Evolutionary conservation across 345 rosid species (phyloP).

Genomic region (Citrus trifoliata): DNA sequence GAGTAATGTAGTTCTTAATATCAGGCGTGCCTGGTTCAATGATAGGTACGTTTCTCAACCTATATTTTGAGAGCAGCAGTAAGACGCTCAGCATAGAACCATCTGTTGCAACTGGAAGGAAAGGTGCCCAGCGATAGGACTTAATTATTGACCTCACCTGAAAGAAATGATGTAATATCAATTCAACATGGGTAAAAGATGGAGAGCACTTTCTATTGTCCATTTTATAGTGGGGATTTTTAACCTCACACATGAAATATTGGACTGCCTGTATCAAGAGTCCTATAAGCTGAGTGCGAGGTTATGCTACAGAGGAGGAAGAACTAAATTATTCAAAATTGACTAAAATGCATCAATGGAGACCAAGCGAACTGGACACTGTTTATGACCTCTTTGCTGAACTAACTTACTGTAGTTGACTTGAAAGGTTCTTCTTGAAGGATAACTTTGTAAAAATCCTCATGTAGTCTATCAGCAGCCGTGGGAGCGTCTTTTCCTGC

Average conservation of each 20-base stretch:
- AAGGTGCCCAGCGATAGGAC: slow-evolving; percentile 78
- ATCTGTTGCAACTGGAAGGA: slow-evolving; percentile 67
- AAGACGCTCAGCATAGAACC: slow-evolving; percentile 83
- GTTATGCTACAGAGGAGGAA: not conserved
- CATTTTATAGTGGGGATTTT: not conserved
- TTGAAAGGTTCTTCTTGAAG: slow-evolving; percentile 88
- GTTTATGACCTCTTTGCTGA: not conserved
- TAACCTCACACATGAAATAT: not conserved
- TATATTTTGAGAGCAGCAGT: slow-evolving; percentile 74
- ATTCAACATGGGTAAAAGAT: not conserved
- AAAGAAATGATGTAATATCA: slow-evolving; percentile 4
- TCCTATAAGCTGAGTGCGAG: not conserved
- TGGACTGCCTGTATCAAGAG: not conserved
- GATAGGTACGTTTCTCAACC: slow-evolving; percentile 76
- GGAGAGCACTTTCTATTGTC: not conserved
- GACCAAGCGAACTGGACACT: not conserved
- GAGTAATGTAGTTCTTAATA: slow-evolving; percentile 80
- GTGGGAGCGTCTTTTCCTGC: slow-evolving; percentile 63
- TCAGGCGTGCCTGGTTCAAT: slow-evolving; percentile 64
- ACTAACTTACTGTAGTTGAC: slow-evolving; percentile 58
- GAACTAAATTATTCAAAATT: not conserved
- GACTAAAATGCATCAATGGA: not conserved
- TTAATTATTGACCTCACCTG: slow-evolving; percentile 75
- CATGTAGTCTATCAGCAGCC: slow-evolving; percentile 64
- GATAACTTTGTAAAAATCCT: slow-evolving; percentile 73